Conservation (phyloP, 2,329 filamentous ascomycete species). For the Calonectria fujianensis region DNA sequence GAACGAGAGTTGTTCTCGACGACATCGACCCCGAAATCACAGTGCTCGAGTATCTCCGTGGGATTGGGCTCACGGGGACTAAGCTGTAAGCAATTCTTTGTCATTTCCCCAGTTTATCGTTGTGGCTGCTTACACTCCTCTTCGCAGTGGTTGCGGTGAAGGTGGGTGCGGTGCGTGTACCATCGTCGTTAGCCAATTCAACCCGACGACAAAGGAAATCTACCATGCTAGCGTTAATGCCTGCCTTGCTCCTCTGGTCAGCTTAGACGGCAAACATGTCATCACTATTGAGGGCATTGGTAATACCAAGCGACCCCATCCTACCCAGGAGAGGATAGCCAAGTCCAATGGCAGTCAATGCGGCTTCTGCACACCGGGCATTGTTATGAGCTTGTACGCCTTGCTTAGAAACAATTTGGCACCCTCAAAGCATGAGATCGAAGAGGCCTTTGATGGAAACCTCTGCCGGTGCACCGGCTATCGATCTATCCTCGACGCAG, state of each 20-base stretch:
- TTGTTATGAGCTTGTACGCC: conserved; percentile 98
- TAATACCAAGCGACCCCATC: conserved; percentile 89
- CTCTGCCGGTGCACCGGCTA: conserved; percentile 97
- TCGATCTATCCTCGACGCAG: conserved; percentile 93
- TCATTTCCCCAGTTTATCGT: too few species aligned
- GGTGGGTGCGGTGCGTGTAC: conserved; percentile 98
- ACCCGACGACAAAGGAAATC: conserved; percentile 92
- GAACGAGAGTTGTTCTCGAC: conserved; percentile 90
- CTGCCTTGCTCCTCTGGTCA: conserved; percentile 93
- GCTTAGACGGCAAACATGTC: conserved; percentile 97
- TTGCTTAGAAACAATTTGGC: conserved; percentile 88
- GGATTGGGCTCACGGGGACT: conserved; percentile 94
- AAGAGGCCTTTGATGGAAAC: conserved; percentile 98
- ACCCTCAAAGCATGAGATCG: conserved; percentile 87
- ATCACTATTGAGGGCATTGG: conserved; percentile 98
- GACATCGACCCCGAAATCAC: conserved; percentile 94
- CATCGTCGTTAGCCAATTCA: conserved; percentile 94
- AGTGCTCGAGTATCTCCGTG: conserved; percentile 92
- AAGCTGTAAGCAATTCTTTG: conserved; percentile 76
- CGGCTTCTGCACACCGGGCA: conserved; percentile 96
- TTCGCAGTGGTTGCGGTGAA: conserved; percentile 86
- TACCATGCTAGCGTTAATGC: conserved; percentile 99
- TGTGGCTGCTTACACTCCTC: conserved; percentile 32
- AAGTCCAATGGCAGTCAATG: conserved; percentile 94
- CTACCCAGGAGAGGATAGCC: conserved; percentile 92